Percentiles rank a stretch among this genome's conserved stretches.
Evolutionary conservation across 2,329 filamentous ascomycete species (phyloP).

Genomic region (Scytalidium lignicola): DNA sequence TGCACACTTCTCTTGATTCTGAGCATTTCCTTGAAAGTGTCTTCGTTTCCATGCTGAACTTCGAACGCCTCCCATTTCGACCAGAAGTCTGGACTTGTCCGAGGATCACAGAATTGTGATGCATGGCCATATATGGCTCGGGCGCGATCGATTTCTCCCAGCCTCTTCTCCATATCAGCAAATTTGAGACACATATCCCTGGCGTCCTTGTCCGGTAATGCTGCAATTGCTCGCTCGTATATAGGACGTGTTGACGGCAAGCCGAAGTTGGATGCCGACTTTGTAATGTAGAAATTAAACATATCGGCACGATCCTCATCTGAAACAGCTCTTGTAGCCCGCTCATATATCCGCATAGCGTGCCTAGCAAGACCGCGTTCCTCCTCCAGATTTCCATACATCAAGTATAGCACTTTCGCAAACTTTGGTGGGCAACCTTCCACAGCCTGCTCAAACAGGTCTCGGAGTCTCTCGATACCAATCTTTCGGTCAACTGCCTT

Average conservation of each 20-base stretch:
- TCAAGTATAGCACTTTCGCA: constrained; percentile 90
- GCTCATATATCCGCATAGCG: constrained; percentile 98
- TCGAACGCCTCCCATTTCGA: constrained; percentile 96
- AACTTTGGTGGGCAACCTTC: constrained; percentile 94
- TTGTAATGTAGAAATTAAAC: constrained; percentile 99
- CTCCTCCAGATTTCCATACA: constrained; percentile 97
- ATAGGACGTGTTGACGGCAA: constrained; percentile 91
- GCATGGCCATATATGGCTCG: constrained; percentile 94
- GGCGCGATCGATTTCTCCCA: constrained; percentile 92
- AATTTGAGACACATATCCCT: constrained; percentile 99
- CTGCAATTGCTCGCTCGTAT: constrained; percentile 91
- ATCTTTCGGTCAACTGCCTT: constrained; percentile 97
- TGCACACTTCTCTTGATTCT: constrained; percentile 96
- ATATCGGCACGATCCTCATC: constrained; percentile 94
- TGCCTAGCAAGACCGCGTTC: constrained; percentile 90
- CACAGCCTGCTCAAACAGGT: constrained; percentile 94
- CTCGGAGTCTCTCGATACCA: constrained; percentile 85
- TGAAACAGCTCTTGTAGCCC: constrained; percentile 87
- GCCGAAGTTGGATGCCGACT: constrained; percentile 96
- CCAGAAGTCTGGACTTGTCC: constrained; percentile 89
- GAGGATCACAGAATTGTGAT: constrained; percentile 93
- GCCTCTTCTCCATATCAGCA: constrained; percentile 87
- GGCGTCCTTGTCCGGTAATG: constrained; percentile 88
- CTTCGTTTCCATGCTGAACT: constrained; percentile 96
- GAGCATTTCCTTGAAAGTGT: constrained; percentile 99